Percentiles rank a stretch among this genome's conserved stretches.
Conservation (phyloP, 306 rosid species). For the Quercus engelmannii region DNA sequence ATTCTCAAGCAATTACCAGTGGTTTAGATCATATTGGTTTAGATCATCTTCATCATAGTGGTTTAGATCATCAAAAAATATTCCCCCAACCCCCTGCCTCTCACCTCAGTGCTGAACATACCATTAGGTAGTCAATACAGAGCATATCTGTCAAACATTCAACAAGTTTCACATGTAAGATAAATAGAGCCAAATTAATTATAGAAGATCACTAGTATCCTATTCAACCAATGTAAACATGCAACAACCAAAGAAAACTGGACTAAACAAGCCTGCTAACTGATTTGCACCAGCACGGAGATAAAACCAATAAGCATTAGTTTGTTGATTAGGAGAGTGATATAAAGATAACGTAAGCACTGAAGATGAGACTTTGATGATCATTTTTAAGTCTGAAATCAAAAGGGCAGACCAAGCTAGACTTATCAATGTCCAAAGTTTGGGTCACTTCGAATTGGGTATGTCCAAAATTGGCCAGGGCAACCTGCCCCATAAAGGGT, state of each 20-base stretch:
- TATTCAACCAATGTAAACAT: not conserved
- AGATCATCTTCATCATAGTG: conserved; percentile 94
- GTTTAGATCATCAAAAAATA: conserved; percentile 90
- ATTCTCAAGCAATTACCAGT: conserved; percentile 55
- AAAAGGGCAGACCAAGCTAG: not conserved
- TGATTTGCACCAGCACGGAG: not conserved
- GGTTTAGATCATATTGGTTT: conserved; percentile 86
- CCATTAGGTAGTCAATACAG: conserved; percentile 16
- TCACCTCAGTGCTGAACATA: conserved; percentile 74
- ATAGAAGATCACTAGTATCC: not conserved
- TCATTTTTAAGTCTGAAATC: not conserved
- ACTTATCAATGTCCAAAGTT: not conserved
- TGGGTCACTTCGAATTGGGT: not conserved
- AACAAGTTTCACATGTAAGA: not conserved
- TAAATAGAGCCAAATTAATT: not conserved
- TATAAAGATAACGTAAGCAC: not conserved
- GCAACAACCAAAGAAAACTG: not conserved
- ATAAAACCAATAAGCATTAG: not conserved
- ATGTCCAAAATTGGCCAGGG: not conserved
- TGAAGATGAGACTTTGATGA: not conserved
- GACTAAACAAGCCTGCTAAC: not conserved
- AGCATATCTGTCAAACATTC: not conserved
- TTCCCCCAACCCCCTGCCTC: conserved; percentile 96
- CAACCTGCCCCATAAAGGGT: not conserved
- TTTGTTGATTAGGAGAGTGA: not conserved